phyloP scores from a whole-genome alignment of 768 basidiomycete species.

The Cystobasidium tubakii region DNA sequence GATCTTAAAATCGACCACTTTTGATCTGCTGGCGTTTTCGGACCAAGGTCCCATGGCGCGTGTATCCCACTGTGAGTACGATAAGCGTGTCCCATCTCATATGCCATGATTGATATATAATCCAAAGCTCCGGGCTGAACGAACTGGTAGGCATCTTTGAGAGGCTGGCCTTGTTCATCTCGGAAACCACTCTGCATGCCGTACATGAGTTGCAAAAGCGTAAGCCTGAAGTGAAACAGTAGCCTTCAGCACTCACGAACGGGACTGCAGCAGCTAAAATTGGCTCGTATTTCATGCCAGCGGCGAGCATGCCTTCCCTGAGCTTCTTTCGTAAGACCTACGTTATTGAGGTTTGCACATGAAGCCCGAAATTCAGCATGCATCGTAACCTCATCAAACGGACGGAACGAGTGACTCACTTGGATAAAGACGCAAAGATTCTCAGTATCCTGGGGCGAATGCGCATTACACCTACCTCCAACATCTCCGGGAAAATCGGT shows the following conservation, averaged over 20 bases:
- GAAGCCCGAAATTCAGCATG: background rate
- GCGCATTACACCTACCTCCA: background rate
- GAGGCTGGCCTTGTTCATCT: background rate
- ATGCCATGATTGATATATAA: conserved; percentile 1
- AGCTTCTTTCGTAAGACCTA: background rate
- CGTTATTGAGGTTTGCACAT: background rate
- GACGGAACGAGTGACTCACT: background rate
- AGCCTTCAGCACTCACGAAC: background rate
- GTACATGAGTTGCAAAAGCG: background rate
- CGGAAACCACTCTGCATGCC: background rate
- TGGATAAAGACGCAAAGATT: background rate
- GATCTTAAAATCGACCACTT: background rate
- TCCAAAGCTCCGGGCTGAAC: background rate
- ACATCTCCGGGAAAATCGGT: background rate
- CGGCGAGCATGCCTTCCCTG: background rate
- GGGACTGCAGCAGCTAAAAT: background rate
- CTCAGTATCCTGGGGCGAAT: background rate
- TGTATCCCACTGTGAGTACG: background rate
- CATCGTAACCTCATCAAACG: too few species aligned
- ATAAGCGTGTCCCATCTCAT: background rate
- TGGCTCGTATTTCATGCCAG: background rate
- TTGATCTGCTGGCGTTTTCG: background rate
- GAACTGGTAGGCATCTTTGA: background rate
- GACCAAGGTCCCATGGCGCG: background rate
- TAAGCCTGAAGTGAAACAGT: background rate